Base-by-base conservation (phyloP, 345 rosid genomes). In the Camelina hispida region DNA sequence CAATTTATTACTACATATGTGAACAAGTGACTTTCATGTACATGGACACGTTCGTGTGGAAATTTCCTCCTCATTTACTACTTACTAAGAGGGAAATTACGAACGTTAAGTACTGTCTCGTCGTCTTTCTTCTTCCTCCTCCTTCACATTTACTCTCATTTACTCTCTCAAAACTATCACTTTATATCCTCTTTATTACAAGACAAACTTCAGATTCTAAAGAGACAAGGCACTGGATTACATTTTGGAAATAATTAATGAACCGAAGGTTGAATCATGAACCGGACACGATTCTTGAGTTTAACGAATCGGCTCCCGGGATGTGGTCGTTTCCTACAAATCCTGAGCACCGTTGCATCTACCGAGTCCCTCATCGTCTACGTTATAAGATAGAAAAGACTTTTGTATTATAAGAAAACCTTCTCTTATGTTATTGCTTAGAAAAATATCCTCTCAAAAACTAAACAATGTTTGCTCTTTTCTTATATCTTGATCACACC, bases 321-420 rank as follows among this genome's bases (percentile, higher is more conserved):
- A 53, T 58, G 38, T 71, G 75, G 75, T 46, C 35, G 2, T 22
- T 9, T 34, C 59, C 59, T 8, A 35, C 23, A 15, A 59, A 60
- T 15, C 50, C 25, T 0, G 59, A 48, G 3, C 50, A 14, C 6
- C 62, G 59, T 7, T 60, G 75, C 18, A 71, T 59, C 67, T 71
- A 71, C 67, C 61, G 75, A 71, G 75, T 71, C 12, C 75, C 75
- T 9, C 4, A 35, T 10, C 1, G 58, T 14, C 0, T 71, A 0
- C 67, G 62, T 10, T n/a, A n/a, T n/a, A n/a, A n/a, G n/a, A n/a
- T n/a, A n/a, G n/a, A n/a, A n/a, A n/a, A n/a, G n/a, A n/a, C n/a
- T n/a, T n/a, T n/a, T n/a, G n/a, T n/a, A n/a, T n/a, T n/a, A n/a
- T n/a, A n/a, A n/a, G n/a, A n/a, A n/a, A n/a, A n/a, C n/a, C n/a